Evolutionary conservation across 768 basidiomycete genomes (phyloP).

Genomic region (Punctularia strigosozonata): DNA sequence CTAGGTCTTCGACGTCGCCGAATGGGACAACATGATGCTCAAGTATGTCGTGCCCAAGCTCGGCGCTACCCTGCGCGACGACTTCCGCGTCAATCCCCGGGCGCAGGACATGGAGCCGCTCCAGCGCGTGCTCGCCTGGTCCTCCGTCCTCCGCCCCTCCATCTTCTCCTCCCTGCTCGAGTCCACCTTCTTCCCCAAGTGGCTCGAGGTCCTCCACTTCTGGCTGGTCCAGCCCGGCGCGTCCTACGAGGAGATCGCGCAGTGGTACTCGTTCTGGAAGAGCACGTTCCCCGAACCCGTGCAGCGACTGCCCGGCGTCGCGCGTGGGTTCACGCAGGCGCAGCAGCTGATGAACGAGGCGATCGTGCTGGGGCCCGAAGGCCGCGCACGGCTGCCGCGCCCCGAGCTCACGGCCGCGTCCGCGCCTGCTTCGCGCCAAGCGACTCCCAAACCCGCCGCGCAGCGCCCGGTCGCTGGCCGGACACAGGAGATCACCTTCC

Average conservation of each 20-base stretch:
- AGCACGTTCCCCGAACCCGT: conserved; percentile 58
- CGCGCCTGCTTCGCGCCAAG: conserved; percentile 17
- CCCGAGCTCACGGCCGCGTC: conserved; percentile 48
- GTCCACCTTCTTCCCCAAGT: conserved; percentile 92
- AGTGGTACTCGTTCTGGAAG: conserved; percentile 94
- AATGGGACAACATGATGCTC: conserved; percentile 88
- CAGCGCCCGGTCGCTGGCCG: conserved; percentile 31
- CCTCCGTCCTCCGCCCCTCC: conserved; percentile 54
- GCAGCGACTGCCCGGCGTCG: conserved; percentile 51
- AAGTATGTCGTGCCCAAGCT: conserved; percentile 91
- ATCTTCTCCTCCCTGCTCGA: conserved; percentile 80
- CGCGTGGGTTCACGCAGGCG: conserved; percentile 76
- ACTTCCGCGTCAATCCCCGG: conserved; percentile 86
- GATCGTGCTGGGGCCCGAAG: conserved; percentile 73
- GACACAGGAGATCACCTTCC: conserved; percentile 82
- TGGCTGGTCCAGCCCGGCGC: conserved; percentile 89
- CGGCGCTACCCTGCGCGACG: conserved; percentile 65
- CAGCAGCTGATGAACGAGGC: conserved; percentile 93
- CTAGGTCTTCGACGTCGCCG: conserved; percentile 63
- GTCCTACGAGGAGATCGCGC: conserved; percentile 84
- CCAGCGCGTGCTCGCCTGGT: conserved; percentile 68
- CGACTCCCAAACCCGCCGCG: conserved; percentile 22
- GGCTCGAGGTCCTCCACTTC: conserved; percentile 81
- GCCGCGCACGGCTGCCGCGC: conserved; percentile 51
- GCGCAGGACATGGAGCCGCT: conserved; percentile 82